phyloP scores from a whole-genome alignment of 257 asterid genomes.

The Primulina eburnea region DNA sequence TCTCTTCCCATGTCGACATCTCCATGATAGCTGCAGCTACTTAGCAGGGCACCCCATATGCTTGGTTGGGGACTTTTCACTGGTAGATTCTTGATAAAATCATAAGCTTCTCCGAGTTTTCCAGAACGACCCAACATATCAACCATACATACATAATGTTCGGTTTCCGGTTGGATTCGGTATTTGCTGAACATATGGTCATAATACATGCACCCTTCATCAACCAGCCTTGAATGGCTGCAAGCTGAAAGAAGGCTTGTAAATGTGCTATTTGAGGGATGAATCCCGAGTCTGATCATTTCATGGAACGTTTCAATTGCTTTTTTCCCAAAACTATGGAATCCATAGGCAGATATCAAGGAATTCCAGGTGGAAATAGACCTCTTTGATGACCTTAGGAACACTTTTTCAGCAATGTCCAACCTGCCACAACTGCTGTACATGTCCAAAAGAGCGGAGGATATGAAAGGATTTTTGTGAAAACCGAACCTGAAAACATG shows the following conservation, averaged over 20 bases:
- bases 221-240: slow-evolving; percentile 65
- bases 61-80: slow-evolving; percentile 33
- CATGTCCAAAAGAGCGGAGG: slow-evolving; percentile 61
- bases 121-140: slow-evolving; percentile 66
- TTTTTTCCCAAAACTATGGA: slow-evolving; percentile 44
- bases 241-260: slow-evolving; percentile 67
- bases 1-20: slow-evolving; percentile 57
- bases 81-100: slow-evolving; percentile 40
- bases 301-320: slow-evolving; percentile 46
- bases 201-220: slow-evolving; percentile 47
- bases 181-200: slow-evolving; percentile 32
- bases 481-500: slow-evolving; percentile 40
- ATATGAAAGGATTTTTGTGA: slow-evolving; percentile 40
- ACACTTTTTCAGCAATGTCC: slow-evolving; percentile 48
- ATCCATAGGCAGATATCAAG: slow-evolving; percentile 60
- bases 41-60: slow-evolving; percentile 63
- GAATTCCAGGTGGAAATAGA: slow-evolving; percentile 62
- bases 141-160: slow-evolving; percentile 58
- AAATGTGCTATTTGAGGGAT: slow-evolving; percentile 55
- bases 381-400: slow-evolving; percentile 32
- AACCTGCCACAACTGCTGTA: slow-evolving; percentile 68
- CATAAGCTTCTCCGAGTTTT: slow-evolving; percentile 43
- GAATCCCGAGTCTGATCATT: slow-evolving; percentile 41
- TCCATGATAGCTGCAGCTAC: slow-evolving; percentile 58
- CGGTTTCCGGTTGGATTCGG: slow-evolving; percentile 36